These are phyloP conservation scores for Atalantia buxifolia DNA, from an alignment of 345 rosid genomes.

Conservation along the genomic window DNA sequence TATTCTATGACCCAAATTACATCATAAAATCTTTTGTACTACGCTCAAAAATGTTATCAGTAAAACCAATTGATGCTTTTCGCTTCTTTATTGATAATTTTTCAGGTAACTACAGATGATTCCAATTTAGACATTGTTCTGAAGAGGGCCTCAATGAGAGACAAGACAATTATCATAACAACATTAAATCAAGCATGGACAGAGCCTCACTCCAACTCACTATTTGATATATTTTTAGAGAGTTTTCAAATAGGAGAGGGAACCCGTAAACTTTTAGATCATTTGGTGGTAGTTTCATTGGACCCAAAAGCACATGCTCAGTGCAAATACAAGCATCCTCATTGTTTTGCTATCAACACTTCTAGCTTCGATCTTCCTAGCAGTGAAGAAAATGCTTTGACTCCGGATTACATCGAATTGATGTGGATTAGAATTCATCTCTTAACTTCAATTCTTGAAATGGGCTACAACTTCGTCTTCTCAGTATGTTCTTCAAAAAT, in stretches of 20 bases:
- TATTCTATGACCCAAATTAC: too few species aligned
- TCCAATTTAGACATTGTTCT: not conserved
- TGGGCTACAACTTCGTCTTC: slow-evolving; percentile 64
- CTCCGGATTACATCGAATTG: slow-evolving; percentile 50
- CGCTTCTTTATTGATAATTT: too few species aligned
- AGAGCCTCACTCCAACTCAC: slow-evolving; percentile 35
- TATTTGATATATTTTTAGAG: slow-evolving; percentile 56
- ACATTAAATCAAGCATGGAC: slow-evolving; percentile 71
- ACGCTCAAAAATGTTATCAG: not conserved
- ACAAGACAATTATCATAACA: slow-evolving; percentile 61
- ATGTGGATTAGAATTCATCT: slow-evolving; percentile 72
- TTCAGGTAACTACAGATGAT: not conserved
- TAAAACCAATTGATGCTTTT: not conserved
- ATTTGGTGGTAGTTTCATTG: slow-evolving; percentile 49
- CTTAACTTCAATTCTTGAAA: slow-evolving; percentile 37
- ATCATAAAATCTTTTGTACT: too few species aligned
- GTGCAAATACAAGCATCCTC: slow-evolving; percentile 41
- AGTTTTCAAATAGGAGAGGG: slow-evolving; percentile 47
- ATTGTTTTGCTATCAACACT: slow-evolving; percentile 40
- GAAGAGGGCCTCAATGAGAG: slow-evolving; percentile 5
- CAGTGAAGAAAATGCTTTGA: slow-evolving; percentile 45
- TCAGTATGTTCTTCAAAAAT: slow-evolving; percentile 38
- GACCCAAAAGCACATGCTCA: slow-evolving; percentile 52
- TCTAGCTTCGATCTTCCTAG: slow-evolving; percentile 34
- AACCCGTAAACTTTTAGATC: slow-evolving; percentile 39